Percentiles rank a stretch among this genome's conserved stretches.
Conservation (phyloP, 1,284 basidiomycete species). For the Ustilago curta region DNA sequence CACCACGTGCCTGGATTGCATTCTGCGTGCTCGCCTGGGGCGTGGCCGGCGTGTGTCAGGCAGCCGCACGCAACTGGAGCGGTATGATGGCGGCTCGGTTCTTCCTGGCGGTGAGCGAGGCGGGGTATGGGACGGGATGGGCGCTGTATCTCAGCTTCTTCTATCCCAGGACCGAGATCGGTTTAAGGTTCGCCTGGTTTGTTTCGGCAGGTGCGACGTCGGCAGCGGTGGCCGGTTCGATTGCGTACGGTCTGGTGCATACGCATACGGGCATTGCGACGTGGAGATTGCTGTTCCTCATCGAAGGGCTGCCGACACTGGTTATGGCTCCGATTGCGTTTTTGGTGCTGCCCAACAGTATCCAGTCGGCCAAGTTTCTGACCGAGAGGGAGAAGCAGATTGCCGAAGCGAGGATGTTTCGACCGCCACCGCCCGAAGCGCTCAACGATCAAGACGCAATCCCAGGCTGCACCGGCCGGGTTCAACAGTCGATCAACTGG, state of each 20-base stretch:
- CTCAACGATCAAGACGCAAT: neutral
- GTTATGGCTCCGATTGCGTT: constrained; percentile 53
- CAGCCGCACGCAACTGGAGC: constrained; percentile 51
- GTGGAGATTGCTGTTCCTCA: constrained; percentile 62
- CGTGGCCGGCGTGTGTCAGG: constrained; percentile 51
- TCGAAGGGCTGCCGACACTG: constrained; percentile 64
- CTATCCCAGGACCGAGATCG: constrained; percentile 63
- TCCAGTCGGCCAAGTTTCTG: constrained; percentile 56
- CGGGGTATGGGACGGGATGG: constrained; percentile 61
- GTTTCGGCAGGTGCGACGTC: constrained; percentile 42
- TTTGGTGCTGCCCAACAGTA: constrained; percentile 58
- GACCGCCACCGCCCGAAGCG: constrained; percentile 28
- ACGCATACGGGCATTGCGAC: constrained; percentile 41
- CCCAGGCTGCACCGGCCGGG: neutral
- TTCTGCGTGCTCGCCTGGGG: constrained; percentile 63
- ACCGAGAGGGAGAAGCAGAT: constrained; percentile 54
- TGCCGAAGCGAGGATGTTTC: constrained; percentile 54
- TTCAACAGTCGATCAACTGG: constrained; percentile 31
- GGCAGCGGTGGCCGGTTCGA: constrained; percentile 52
- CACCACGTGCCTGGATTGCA: constrained; percentile 54
- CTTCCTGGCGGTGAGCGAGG: constrained; percentile 60
- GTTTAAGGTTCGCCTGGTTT: constrained; percentile 58
- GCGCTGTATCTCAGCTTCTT: constrained; percentile 62
- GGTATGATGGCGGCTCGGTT: constrained; percentile 61
- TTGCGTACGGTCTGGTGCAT: constrained; percentile 64